Base-by-base conservation (phyloP, 306 rosid species). In the Rosa rugosa region DNA sequence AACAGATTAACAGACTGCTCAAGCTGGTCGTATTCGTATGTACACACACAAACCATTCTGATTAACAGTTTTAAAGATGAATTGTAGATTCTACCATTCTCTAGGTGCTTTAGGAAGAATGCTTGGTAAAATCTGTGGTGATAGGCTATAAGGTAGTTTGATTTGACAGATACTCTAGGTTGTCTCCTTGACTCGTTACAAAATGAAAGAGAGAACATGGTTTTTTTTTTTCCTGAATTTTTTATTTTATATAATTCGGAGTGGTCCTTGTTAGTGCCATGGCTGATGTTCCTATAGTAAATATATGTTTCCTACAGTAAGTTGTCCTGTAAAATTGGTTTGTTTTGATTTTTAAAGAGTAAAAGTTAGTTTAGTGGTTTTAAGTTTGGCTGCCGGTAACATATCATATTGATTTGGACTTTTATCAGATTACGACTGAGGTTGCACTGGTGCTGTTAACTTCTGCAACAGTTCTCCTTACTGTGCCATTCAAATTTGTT, bases 401-500 rank as follows among this genome's bases (percentile, higher is more conserved):
- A 13, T 41, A 76, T 77, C 86, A 72, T 74, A 47, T 65, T 51
- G 54, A 45, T 77, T 81, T 83, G 42, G 12, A 68, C 16, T 80
- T 68, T 66, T 38, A 20, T 72, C 97, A 95, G 99, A 86, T 95
- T 79, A 95, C 98, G 22, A 84, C 92, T 5, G 99, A 95, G 87
- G 91, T 88, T 77, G 99, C 99, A 34, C 73, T 92, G 72, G 78
- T 80, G 79, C 79, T 92, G 90, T 70, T 95, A 79, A 63, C 84
- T 63, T 90, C 91, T 47, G 92, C 94, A 64, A 80, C 83, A 64
- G 34, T 87, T 85, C 97, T 95, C 73, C 85, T 90, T 41, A 40
- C 82, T 69, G 49, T 95, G 75, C 98, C 97, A 64, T 91, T 95
- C 84, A 95, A 92, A 88, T 90, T 88, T 77, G 80, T 95, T 41